Base-by-base conservation (phyloP, 2,329 filamentous ascomycete species). In the Colletotrichum coccodes region DNA sequence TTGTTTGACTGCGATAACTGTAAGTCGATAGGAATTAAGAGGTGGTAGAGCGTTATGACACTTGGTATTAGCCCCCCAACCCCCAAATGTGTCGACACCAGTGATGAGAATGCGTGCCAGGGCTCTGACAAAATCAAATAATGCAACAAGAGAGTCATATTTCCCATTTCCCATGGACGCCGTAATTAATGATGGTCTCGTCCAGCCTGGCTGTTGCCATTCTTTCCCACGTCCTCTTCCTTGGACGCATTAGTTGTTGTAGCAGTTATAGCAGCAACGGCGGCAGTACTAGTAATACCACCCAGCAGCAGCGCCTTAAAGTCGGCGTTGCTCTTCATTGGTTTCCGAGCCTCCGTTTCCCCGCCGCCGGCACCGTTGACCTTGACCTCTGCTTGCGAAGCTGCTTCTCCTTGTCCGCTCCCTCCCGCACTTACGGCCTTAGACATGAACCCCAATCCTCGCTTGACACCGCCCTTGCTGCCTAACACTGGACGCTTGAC, bases 241-340 rank as follows among this genome's bases (percentile, higher is more conserved):
- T 50, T 53, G 54, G 62, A 23, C 40, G 61, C 58, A 53, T 56
- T 64, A 44, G 56, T 53, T 26, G 62, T 42, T 38, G 53, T 47
- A n/a, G 46, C 16, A 34, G 54, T 46, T 21, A 42, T 30, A 11
- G 57, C 14, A 21, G 38, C 3, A 6, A 18, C 14, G 12, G 64
- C 18, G n/a, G 40, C 21, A 23, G 57, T 12, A 14, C 47, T 52
- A 53, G 18, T 34, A 16, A 32, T 36, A 36, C 50, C 26, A 21
- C 69, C 72, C 8, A 86, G 73, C 60, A 87, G 83, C 75, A 87
- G 78, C n/a, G 86, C 84, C 76, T 86, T 88, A 72, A 89, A 89
- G 73, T 89, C 87, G 2, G 85, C 85, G 76, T 89, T 89, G 73
- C 82, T 88, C 79, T 86, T 88, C 72, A 76, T 77, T 21, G 77